Base-by-base conservation (phyloP, 805 yeast genomes). In the Wickerhamomyces alni region DNA sequence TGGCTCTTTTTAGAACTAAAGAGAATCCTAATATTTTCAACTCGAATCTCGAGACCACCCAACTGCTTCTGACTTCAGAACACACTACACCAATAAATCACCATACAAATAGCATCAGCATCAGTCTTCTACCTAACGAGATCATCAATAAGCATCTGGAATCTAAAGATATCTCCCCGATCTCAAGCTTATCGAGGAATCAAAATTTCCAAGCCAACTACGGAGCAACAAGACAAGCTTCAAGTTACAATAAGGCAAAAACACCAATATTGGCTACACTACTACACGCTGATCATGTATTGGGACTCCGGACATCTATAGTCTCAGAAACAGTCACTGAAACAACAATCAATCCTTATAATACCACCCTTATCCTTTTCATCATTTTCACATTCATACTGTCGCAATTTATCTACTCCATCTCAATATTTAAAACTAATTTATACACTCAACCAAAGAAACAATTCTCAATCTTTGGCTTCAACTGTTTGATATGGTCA, bases 361-460 rank as follows among this genome's bases (percentile, higher is more conserved):
- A 24, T 18, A 15, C 27, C 17, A n/a, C 13, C 2, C 17, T 36
- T 2, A 34, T 39, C 42, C 63, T 72, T 4, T 54, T 57, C 8
- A 62, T 52, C 8, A 42, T 44, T 2, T 37, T 36, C 16, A 44
- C 55, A 8, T 61, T 47, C 21, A 54, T 54, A 28, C 46, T 35
- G 2, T 48, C 54, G 10, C 61, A 69, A 31, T 50, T 60, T 46
- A 28, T 62, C 55, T 66, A 62, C 56, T 61, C 58, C 72, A 81
- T 57, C 82, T 82, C 61, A 85, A 73, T 67, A 83, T 95, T 54
- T 85, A 73, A 39, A 86, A 82, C 57, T 82, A 72, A 8, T 95
- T 96, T 50, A 94, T 74, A 58, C 95, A 77, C 35, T 94, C 87
- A 37, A 83, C 96, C 48, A 87, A 87, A 39, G 95, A 96, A 10